Evolutionary conservation across 176 grass and related monocot genomes (phyloP), one percentile per base, ranked within the genome.

Genomic region (Phoenix dactylifera): DNA sequence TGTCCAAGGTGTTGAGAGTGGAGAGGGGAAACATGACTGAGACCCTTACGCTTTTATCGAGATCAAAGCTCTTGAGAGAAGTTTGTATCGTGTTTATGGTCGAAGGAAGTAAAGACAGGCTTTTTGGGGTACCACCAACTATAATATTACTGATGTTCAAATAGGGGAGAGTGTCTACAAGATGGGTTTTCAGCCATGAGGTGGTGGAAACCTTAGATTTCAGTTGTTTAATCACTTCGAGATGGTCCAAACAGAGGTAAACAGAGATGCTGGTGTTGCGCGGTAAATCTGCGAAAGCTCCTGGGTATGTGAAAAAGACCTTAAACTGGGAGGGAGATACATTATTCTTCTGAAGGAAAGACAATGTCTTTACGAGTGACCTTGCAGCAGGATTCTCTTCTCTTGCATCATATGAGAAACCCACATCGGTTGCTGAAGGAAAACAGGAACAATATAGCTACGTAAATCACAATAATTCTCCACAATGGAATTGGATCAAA

Each of bases 391-490:
- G 18, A 15, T 28, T 48, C 44, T 60, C 59, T 74, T 54, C 30
- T n/a, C 57, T 18, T n/a, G 74, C 72, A 66, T 80, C 76, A 48
- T 76, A 65, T 1, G 68, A 67, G 16, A 81, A 62, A 7, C 77
- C 82, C 59, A 72, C 39, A 79, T 60, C 70, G 26, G 51, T 71
- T 62, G 64, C 87, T 90, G 79, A 73, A 85, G 70, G 1, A 22
- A 57, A 58, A 59, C 3, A 25, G 28, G 18, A 6, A 28, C 35
- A 44, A 28, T 20, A 28, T 28, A 28, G 5, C 3, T 4, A 4
- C 26, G 26, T 44, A 44, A 44, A 44, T 44, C 35, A 9, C 35
- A 44, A 44, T 44, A 44, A 44, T 44, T 44, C 35, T 44, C 35
- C 35, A 44, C 2, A 44, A 44, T 44, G 6, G 7, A 44, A 44